Evolutionary conservation across 2,329 filamentous ascomycete species (phyloP).

Genomic region (Exophiala xenobiotica): DNA sequence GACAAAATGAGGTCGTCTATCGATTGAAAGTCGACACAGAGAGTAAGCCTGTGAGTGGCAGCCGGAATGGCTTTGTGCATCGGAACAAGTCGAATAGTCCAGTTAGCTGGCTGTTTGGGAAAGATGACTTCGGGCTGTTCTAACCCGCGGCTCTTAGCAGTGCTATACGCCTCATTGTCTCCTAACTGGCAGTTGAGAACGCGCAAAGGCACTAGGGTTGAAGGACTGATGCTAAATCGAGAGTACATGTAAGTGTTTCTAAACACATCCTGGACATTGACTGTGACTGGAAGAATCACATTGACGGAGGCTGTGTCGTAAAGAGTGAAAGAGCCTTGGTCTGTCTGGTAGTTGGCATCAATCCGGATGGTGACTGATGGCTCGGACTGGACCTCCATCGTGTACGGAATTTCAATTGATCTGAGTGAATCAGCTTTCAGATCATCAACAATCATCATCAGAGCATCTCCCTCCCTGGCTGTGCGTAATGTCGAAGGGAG

Average conservation of each 20-base stretch:
- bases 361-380: constrained; percentile 63
- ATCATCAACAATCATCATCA: constrained; percentile 20
- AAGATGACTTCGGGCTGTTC: constrained; percentile 62
- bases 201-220: constrained; percentile 70
- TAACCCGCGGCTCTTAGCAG: constrained; percentile 49
- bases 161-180: constrained; percentile 64
- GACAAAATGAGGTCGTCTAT: constrained; percentile 69
- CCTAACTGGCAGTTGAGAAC: constrained; percentile 70
- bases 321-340: constrained; percentile 64
- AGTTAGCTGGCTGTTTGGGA: constrained; percentile 73
- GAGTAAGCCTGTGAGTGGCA: constrained; percentile 36
- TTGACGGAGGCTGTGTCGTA: constrained; percentile 63
- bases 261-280: constrained; percentile 96
- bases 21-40: constrained; percentile 74
- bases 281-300: constrained; percentile 78
- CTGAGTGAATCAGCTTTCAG: constrained; percentile 32
- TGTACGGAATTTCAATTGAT: constrained; percentile 70
- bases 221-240: constrained; percentile 84
- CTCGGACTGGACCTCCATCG: constrained; percentile 68
- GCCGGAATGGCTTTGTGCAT: constrained; percentile 1
- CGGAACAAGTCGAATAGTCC: constrained; percentile 24
- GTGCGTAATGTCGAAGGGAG: constrained; percentile 34
- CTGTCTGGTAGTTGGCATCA: constrained; percentile 73
- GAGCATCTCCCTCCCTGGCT: constrained; percentile 21
- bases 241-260: constrained; percentile 80